Percentiles rank a stretch among this genome's conserved stretches.
Conservation (phyloP, 177 flowering plant genomes). For the Telopea speciosissima region DNA sequence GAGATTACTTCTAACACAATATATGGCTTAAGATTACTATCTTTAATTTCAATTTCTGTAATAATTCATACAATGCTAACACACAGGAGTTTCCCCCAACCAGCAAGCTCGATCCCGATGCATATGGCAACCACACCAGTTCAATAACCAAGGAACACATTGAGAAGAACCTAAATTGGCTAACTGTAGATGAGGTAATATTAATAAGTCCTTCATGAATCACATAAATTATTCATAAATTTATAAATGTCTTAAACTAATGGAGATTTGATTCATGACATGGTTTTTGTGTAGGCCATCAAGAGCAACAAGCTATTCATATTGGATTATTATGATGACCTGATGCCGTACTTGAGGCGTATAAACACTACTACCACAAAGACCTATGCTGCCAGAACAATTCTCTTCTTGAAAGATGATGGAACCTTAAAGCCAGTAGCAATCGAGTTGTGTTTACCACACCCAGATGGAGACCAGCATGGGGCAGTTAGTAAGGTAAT, state of each 20-base stretch:
- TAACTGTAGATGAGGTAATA: slow-evolving; percentile 48
- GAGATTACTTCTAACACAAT: too few species aligned
- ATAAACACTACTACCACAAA: slow-evolving; percentile 65
- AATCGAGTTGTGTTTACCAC: slow-evolving; percentile 80
- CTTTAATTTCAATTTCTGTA: neutral
- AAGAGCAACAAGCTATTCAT: slow-evolving; percentile 46
- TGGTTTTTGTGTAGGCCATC: slow-evolving; percentile 14
- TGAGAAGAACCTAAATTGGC: slow-evolving; percentile 54
- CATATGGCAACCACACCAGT: slow-evolving; percentile 70
- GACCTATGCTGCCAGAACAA: slow-evolving; percentile 70
- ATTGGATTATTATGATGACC: slow-evolving; percentile 58
- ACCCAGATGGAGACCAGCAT: slow-evolving; percentile 54
- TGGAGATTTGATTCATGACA: neutral
- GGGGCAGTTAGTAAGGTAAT: slow-evolving; percentile 63
- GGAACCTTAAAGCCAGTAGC: slow-evolving; percentile 83
- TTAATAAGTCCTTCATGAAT: neutral
- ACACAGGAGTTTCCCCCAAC: slow-evolving; percentile 76
- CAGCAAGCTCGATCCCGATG: slow-evolving; percentile 62
- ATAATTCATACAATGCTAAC: slow-evolving; percentile 1
- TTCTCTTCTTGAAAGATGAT: slow-evolving; percentile 64
- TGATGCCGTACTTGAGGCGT: slow-evolving; percentile 69
- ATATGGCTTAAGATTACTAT: neutral
- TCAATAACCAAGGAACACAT: slow-evolving; percentile 53
- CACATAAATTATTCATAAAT: too few species aligned
- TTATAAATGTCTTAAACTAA: too few species aligned